Evolutionary conservation across 345 rosid species (phyloP), one percentile per base, ranked within the genome.

Genomic region (Erucastrum elatum): DNA sequence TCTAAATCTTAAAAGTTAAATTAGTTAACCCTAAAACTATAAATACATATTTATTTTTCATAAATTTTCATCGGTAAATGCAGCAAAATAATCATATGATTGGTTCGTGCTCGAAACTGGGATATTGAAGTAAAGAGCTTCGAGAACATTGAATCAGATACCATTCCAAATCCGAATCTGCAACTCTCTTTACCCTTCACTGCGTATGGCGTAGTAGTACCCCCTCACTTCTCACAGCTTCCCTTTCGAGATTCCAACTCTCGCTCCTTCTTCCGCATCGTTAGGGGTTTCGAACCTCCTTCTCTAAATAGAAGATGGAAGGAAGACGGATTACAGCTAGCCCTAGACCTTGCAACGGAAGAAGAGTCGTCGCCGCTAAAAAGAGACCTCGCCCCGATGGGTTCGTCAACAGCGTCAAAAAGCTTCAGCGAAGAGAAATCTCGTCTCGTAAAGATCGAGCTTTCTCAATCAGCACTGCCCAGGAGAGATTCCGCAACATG

Each of bases 281-380:
- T 58, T 46, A 13, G 55, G 55, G 55, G 4, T 46, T 46, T 6
- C 13, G 5, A 11, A 21, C 11, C 5, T 16, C 17, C n/a, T 4
- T n/a, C 56, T 51, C 56, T 15, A 51, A n/a, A 65, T 61, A 63
- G 39, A 7, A 10, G 13, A 87, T 90, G 88, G 96, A 90, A 81
- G 97, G 94, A 61, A 84, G 97, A 82, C 85, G 93, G 80, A 88
- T 92, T 78, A 84, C 93, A 75, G 94, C 94, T 49, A 90, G 82
- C 79, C 94, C 92, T 53, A 82, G 97, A 84, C 96, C 97, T 21
- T 88, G 95, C 56, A 82, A 83, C 4, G 95, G 94, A 4, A 95
- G 94, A 25, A 84, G 90, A 79, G 71, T 84, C 59, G 82, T 92
- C 4, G 71, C 84, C 55, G 96, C 96, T 10, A 87, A 81, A 83